Conservation (phyloP, 495 filamentous ascomycete species). For the Pyrenula massariospora region DNA sequence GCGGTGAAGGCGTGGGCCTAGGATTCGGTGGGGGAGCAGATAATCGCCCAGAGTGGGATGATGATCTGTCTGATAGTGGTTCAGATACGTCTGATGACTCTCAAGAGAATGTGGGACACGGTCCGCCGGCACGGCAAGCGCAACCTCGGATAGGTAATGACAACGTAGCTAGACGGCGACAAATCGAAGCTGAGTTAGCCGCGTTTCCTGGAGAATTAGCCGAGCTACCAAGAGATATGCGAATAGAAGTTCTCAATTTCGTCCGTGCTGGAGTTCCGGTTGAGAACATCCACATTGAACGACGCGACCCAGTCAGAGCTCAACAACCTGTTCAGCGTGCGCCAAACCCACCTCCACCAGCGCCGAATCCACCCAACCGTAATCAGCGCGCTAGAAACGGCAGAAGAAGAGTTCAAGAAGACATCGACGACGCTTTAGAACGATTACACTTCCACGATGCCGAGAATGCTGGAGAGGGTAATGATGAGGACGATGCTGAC, state of each 20-base stretch:
- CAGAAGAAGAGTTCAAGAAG: neutral
- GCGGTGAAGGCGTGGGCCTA: constrained; percentile 25
- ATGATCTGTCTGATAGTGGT: constrained; percentile 9
- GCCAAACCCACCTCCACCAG: constrained; percentile 3
- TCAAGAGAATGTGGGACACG: neutral
- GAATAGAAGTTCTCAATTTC: constrained; percentile 1
- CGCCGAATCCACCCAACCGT: neutral
- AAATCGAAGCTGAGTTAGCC: neutral
- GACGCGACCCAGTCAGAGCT: constrained; percentile 1
- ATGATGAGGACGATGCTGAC: neutral
- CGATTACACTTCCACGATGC: neutral
- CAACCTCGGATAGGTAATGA: constrained; percentile 20
- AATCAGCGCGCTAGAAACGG: constrained; percentile 1
- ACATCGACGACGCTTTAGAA: neutral
- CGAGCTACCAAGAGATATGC: neutral
- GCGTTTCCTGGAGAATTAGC: too few relatives aligned
- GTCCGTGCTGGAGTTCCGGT: neutral
- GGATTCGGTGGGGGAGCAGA: neutral
- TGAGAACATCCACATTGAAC: neutral
- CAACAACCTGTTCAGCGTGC: constrained; percentile 2
- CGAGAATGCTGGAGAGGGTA: neutral
- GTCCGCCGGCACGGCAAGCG: constrained; percentile 2
- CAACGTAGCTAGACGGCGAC: constrained; percentile 19
- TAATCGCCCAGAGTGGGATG: constrained; percentile 5
- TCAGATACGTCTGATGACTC: constrained; percentile 12